phyloP scores from a whole-genome alignment of 768 basidiomycete genomes.

The Boletus subparvulus region DNA sequence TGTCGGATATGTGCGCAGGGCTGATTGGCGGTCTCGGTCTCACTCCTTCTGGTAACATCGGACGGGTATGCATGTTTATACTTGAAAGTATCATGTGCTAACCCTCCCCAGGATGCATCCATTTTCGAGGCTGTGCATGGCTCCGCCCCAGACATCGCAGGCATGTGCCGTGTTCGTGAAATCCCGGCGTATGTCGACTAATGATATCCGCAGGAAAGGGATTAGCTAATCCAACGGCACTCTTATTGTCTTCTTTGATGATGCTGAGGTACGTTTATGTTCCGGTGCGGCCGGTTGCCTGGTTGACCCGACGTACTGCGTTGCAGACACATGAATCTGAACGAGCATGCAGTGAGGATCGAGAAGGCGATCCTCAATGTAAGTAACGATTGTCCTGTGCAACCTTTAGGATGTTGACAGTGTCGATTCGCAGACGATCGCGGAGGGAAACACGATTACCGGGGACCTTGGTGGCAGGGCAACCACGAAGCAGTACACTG shows the following conservation, averaged over 20 bases:
- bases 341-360: slow-evolving; percentile 81
- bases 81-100: slow-evolving; percentile 11
- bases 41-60: slow-evolving; percentile 97
- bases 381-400: slow-evolving; percentile 34
- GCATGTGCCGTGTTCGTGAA: slow-evolving; percentile 38
- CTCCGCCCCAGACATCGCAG: slow-evolving; percentile 98
- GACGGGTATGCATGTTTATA: slow-evolving; percentile 57
- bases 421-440: slow-evolving; percentile 70
- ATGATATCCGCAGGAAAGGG: slow-evolving; percentile 62
- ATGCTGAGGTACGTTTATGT: slow-evolving; percentile 77
- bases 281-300: slow-evolving; percentile 5
- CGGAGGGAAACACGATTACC: slow-evolving; percentile 93
- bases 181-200: background rate
- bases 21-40: slow-evolving; percentile 97
- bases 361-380: slow-evolving; percentile 89
- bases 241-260: slow-evolving; percentile 93
- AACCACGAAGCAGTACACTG: slow-evolving; percentile 84
- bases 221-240: slow-evolving; percentile 98
- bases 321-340: slow-evolving; percentile 87
- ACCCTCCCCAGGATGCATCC: slow-evolving; percentile 75
- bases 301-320: slow-evolving; percentile 25
- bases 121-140: slow-evolving; percentile 99
- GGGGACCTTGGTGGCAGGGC: slow-evolving; percentile 95
- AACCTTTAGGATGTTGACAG: slow-evolving; percentile 3
- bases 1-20: slow-evolving; percentile 98